phyloP scores from a whole-genome alignment of 2,329 filamentous ascomycete species.

The Fusarium papillatum region DNA sequence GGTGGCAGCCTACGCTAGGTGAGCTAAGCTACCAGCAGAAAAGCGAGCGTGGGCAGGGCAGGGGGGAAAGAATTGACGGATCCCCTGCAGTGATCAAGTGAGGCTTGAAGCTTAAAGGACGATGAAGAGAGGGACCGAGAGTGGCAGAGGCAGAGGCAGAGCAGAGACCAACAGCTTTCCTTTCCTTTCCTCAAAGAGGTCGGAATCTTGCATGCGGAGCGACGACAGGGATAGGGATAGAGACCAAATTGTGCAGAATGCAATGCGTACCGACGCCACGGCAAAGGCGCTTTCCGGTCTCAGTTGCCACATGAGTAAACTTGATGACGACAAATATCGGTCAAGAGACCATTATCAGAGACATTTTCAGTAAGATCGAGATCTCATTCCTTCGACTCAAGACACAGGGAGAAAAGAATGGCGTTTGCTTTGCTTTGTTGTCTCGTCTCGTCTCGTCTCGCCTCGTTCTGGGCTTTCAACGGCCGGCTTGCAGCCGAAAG shows the following conservation, averaged over 20 bases:
- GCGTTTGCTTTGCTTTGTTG: not conserved
- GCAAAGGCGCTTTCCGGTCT: constrained; percentile 7
- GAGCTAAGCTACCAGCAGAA: not conserved
- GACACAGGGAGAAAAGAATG: not conserved
- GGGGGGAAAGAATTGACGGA: not conserved
- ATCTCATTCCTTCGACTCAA: constrained; percentile 1
- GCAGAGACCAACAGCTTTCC: not conserved
- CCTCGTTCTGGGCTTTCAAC: constrained; percentile 3
- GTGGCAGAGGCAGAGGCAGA: not conserved
- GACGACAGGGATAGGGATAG: not conserved
- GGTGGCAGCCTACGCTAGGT: not conserved
- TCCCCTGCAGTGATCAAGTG: constrained; percentile 6
- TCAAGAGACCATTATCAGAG: not conserved
- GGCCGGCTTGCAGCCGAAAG: constrained; percentile 35
- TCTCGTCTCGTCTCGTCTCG: constrained; percentile 13
- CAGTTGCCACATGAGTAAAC: not conserved
- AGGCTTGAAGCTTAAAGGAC: constrained; percentile 14
- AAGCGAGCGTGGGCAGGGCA: constrained; percentile 14
- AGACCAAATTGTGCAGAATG: constrained; percentile 4
- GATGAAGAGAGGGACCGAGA: not conserved
- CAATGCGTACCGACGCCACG: not conserved
- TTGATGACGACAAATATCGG: not conserved
- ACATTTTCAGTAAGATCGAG: not conserved
- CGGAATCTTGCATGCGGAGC: constrained; percentile 6
- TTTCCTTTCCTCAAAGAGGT: not conserved